Conservation (phyloP, 2,329 filamentous ascomycete genomes). For the Pseudogymnoascus destructans region DNA sequence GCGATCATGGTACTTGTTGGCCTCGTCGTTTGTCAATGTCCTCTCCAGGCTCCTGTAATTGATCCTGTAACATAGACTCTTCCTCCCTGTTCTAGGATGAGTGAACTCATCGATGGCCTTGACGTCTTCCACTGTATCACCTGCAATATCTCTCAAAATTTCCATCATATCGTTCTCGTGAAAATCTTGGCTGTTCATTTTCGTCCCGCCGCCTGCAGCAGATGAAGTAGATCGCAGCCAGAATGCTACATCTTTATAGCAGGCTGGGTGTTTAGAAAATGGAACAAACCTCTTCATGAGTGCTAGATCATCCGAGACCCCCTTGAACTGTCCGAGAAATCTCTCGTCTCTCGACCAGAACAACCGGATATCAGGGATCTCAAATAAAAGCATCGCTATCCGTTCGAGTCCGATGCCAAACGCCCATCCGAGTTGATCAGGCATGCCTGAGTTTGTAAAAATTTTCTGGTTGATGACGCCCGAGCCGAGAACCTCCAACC, state of each 20-base stretch:
- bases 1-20: constrained; percentile 59
- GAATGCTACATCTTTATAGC: constrained; percentile 87
- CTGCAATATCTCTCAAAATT: constrained; percentile 69
- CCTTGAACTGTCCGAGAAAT: constrained; percentile 75
- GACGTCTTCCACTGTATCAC: constrained; percentile 81
- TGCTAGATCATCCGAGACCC: constrained; percentile 39
- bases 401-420: constrained; percentile 90
- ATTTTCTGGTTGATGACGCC: constrained; percentile 79
- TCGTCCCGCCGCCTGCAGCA: constrained; percentile 34
- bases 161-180: constrained; percentile 99
- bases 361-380: constrained; percentile 87
- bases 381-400: constrained; percentile 94
- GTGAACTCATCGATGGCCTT: constrained; percentile 72
- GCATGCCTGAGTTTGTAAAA: constrained; percentile 62
- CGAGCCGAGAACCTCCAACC: constrained; percentile 92
- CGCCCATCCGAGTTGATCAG: constrained; percentile 75
- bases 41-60: constrained; percentile 87
- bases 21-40: constrained; percentile 74
- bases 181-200: constrained; percentile 39
- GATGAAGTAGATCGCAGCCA: constrained; percentile 51
- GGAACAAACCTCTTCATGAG: constrained; percentile 55
- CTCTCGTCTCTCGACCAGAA: constrained; percentile 85
- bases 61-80: constrained; percentile 82
- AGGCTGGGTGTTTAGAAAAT: constrained; percentile 84
- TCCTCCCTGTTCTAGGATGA: constrained; percentile 71